phyloP scores from a whole-genome alignment of 2,329 filamentous ascomycete genomes.

The Monosporascus sp. region DNA sequence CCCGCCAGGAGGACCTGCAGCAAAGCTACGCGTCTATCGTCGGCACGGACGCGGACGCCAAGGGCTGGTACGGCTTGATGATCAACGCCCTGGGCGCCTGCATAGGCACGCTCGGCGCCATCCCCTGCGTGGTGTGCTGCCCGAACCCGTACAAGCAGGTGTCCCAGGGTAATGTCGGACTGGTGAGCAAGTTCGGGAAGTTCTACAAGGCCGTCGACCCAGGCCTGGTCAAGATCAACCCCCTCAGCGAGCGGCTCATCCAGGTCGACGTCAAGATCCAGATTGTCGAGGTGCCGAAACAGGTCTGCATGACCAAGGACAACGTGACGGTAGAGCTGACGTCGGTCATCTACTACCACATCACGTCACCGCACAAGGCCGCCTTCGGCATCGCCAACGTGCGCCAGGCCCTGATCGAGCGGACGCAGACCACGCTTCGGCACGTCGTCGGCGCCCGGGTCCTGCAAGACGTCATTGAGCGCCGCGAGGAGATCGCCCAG shows the following conservation, averaged over 20 bases:
- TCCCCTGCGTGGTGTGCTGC: constrained; percentile 87
- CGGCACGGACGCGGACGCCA: constrained; percentile 60
- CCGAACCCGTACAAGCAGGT: constrained; percentile 96
- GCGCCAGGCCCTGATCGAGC: constrained; percentile 91
- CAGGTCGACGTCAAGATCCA: constrained; percentile 99
- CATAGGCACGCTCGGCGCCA: constrained; percentile 75
- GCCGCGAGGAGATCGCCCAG: constrained; percentile 92
- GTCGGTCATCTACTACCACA: constrained; percentile 98
- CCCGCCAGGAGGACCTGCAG: constrained; percentile 78
- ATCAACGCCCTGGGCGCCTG: constrained; percentile 67
- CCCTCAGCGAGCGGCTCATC: constrained; percentile 80
- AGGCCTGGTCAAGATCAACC: constrained; percentile 95
- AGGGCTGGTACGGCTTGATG: constrained; percentile 88
- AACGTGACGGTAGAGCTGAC: constrained; percentile 93
- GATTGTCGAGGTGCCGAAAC: constrained; percentile 92
- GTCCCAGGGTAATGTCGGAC: constrained; percentile 85
- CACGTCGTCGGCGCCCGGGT: constrained; percentile 95
- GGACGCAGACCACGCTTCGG: constrained; percentile 93
- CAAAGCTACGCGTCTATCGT: constrained; percentile 66
- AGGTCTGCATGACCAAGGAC: constrained; percentile 99
- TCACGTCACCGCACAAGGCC: constrained; percentile 90
- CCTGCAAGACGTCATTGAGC: constrained; percentile 96
- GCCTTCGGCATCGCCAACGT: constrained; percentile 96
- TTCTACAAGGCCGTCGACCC: constrained; percentile 97
- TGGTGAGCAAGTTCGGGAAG: constrained; percentile 91